These are phyloP conservation scores for Phytophthora palmivora DNA, from an alignment of 352 stramenopile species.

Conservation along the genomic window DNA sequence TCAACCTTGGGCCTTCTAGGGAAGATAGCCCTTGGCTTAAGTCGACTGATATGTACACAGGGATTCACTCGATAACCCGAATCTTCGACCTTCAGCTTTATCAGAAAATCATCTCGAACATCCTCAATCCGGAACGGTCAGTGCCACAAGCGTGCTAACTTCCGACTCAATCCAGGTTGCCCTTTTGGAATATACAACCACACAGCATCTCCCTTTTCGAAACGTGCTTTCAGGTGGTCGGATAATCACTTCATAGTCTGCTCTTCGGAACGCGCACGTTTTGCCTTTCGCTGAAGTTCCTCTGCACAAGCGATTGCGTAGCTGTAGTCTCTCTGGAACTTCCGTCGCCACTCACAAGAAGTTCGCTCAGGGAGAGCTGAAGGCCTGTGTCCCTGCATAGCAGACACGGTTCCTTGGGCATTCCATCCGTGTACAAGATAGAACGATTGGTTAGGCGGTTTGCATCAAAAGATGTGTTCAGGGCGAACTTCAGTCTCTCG, in stretches of 20 bases:
- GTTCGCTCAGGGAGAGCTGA: too few species aligned
- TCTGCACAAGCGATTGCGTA: not conserved
- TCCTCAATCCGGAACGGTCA: not conserved
- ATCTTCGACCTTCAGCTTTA: too few species aligned
- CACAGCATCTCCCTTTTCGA: not conserved
- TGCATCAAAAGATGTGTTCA: not conserved
- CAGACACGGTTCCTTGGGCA: not conserved
- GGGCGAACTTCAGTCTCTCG: not conserved
- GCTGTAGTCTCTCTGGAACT: not conserved
- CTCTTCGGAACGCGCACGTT: not conserved
- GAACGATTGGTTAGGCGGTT: not conserved
- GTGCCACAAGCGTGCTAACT: not conserved
- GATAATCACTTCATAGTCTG: not conserved
- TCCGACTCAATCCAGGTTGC: not conserved
- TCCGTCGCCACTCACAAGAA: too few species aligned
- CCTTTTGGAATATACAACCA: not conserved
- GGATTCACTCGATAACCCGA: too few species aligned
- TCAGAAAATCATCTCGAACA: not conserved
- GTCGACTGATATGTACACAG: too few species aligned
- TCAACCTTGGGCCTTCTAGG: too few species aligned
- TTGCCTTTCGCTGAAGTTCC: not conserved
- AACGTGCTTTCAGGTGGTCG: not conserved
- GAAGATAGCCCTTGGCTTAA: too few species aligned
- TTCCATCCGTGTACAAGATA: conserved; percentile 5
- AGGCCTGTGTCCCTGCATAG: too few species aligned